Base-by-base conservation (phyloP, 805 yeast species). In the Lipomyces lipofer region DNA sequence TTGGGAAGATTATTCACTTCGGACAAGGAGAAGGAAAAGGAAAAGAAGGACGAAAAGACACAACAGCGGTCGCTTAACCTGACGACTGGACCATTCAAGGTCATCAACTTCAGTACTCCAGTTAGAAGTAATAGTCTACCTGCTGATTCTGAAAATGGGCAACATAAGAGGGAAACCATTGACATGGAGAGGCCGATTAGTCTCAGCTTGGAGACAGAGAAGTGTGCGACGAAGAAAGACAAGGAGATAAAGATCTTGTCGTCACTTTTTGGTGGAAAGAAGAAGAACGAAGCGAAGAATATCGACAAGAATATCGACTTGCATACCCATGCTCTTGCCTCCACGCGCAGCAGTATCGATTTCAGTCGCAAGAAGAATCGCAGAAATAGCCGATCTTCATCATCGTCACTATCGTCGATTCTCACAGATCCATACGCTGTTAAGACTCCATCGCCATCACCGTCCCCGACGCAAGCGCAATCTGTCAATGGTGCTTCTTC, bases 161-260 rank as follows among this genome's bases (percentile, higher is more conserved):
- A 6, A 22, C 24, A 25, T 6, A 2, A 21, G 15, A 22, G 50
- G 17, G n/a, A 38, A 15, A 39, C 51, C 5, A 10, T 47, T 39
- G 51, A 47, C 15, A 7, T 39, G n/a, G 47, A 36, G n/a, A 49
- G 51, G 7, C 6, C 51, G 15, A 17, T 6, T 15, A 46, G 48
- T 13, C 47, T 25, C 22, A 30, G 13, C 33, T 30, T 44, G 21
- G n/a, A 19, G 13, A 17, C 22, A 9, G 40, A 36, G 13, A 36
- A 15, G 22, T 24, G 28, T n/a, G 13, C 47, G 25, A 13, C 10
- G 21, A 29, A 6, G 38, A 32, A 8, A 5, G 25, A 12, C 12
- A 57, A 51, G 54, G 53, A 56, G 15, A 56, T 51, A 8, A 55
- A 55, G 25, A n/a, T n/a, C n/a, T 19, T 54, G 2, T 38, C 35